Evolutionary conservation across 2,329 filamentous ascomycete species (phyloP), one percentile per base, ranked within the genome.

Genomic region (Pseudogymnoascus sp.): DNA sequence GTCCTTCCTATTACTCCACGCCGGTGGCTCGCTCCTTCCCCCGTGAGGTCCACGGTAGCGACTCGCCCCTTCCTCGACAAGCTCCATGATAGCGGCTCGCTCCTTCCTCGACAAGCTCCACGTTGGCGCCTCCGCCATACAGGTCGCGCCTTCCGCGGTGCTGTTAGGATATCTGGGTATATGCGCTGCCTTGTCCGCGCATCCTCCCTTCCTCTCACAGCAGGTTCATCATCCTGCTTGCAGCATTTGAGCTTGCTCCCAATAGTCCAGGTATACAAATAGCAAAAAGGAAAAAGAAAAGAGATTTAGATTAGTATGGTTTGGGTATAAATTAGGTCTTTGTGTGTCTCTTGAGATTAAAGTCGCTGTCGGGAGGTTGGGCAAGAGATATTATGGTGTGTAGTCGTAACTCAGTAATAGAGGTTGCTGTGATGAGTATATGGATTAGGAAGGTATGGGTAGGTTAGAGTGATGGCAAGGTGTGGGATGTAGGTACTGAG

Each of bases 251-350:
- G n/a, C 26, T 18, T 26, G 51, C 51, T 57, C 29, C 51, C 29
- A 57, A 34, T 34, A 57, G 10, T 34, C 51, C 26, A 34, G n/a
- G 51, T 57, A 57, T 57, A 57, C 51, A 57, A 57, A 57, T 57
- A 57, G 51, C 51, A 34, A 57, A 34, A 57, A 31, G 4, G 11
- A 34, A 34, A 57, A 57, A 21, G 26, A 57, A 57, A 57, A 34
- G 16, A 18, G 2, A 14, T 31, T 16, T 57, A 57, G 51, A 57
- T 57, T 57, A 57, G 26, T 34, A 57, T 57, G 51, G 16, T 18
- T 57, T 34, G 51, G 51, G 51, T 57, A 57, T 57, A 57, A 57
- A 57, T 57, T 57, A 31, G 26, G 5, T 34, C 26, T 18, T 34
- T 34, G 45, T 45, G 40, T n/a, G 37, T 45, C 51, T 34, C 47